A percentile compares a stretch with the other conserved stretches of the same genome.
phyloP scores from a whole-genome alignment of 1,284 basidiomycete genomes.

The Tylopilus sp. region DNA sequence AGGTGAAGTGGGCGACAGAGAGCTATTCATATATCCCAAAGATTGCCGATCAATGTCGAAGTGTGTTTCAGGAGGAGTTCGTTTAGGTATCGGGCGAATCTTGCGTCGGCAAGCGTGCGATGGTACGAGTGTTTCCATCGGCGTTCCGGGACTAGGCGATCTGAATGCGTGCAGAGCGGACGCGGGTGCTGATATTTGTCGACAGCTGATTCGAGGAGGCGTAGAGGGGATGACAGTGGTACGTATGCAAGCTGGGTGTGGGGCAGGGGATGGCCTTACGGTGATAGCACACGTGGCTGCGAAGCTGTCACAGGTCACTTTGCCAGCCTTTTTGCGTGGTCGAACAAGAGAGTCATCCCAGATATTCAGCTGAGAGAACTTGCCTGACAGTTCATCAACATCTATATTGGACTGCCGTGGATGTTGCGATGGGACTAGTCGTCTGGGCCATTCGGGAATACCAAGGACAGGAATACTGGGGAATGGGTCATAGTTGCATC shows the following conservation, averaged over 20 bases:
- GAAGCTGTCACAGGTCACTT: neutral
- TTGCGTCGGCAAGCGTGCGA: neutral
- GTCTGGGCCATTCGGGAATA: neutral
- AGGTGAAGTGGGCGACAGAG: neutral
- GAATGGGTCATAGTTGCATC: slow-evolving; percentile 32
- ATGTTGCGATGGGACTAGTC: neutral
- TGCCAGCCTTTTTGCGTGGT: neutral
- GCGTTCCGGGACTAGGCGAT: neutral
- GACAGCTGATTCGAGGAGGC: neutral
- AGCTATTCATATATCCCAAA: neutral
- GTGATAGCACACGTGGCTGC: slow-evolving; percentile 32
- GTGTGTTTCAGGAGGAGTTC: neutral
- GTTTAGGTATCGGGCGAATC: neutral
- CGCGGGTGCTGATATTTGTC: neutral
- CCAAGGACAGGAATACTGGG: neutral
- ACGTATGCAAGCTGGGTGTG: neutral
- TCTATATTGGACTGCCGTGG: neutral
- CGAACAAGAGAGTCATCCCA: slow-evolving; percentile 15
- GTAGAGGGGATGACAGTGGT: neutral
- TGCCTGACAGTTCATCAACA: slow-evolving; percentile 24
- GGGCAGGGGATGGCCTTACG: neutral
- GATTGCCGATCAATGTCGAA: neutral
- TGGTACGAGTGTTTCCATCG: neutral
- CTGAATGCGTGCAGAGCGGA: neutral
- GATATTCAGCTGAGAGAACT: slow-evolving; percentile 29